These are phyloP conservation scores for Clonostachys chloroleuca DNA, from an alignment of 2,329 filamentous ascomycete genomes.

Conservation along the genomic window DNA sequence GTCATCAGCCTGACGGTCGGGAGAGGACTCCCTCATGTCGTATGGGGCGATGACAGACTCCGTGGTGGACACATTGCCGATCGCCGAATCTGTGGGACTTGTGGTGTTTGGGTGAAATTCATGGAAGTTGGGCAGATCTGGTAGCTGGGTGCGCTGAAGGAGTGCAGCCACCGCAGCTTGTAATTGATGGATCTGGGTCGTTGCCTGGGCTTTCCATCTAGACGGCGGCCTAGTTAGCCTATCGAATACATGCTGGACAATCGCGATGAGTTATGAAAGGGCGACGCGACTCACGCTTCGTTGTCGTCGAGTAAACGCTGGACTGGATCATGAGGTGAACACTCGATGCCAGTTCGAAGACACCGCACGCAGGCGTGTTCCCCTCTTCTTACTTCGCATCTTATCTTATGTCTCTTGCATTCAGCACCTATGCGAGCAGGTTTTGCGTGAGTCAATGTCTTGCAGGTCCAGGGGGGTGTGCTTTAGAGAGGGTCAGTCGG, in stretches of 20 bases:
- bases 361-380: slow-evolving; percentile 4
- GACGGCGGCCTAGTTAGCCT: neutral
- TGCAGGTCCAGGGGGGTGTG: too few species aligned
- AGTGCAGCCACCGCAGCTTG: slow-evolving; percentile 7
- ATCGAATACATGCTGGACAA: neutral
- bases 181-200: slow-evolving; percentile 6
- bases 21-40: slow-evolving; percentile 1
- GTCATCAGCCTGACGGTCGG: slow-evolving; percentile 17
- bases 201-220: slow-evolving; percentile 9
- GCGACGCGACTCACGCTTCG: slow-evolving; percentile 3
- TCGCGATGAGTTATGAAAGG: neutral
- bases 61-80: slow-evolving; percentile 1
- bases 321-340: slow-evolving; percentile 6
- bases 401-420: slow-evolving; percentile 10
- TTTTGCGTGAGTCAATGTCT: neutral
- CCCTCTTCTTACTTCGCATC: slow-evolving; percentile 4
- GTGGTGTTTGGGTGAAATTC: slow-evolving; percentile 1
- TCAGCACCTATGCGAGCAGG: slow-evolving; percentile 5
- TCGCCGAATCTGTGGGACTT: slow-evolving; percentile 3
- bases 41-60: slow-evolving; percentile 1
- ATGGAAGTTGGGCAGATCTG: slow-evolving; percentile 1
- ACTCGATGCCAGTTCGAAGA: slow-evolving; percentile 7
- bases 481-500: neutral
- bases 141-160: slow-evolving; percentile 5
- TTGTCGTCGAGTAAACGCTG: slow-evolving; percentile 9